A percentile compares a stretch with the other conserved stretches of the same genome.
Evolutionary conservation across 345 rosid genomes (phyloP).

Genomic region (Dipteronia sinensis): DNA sequence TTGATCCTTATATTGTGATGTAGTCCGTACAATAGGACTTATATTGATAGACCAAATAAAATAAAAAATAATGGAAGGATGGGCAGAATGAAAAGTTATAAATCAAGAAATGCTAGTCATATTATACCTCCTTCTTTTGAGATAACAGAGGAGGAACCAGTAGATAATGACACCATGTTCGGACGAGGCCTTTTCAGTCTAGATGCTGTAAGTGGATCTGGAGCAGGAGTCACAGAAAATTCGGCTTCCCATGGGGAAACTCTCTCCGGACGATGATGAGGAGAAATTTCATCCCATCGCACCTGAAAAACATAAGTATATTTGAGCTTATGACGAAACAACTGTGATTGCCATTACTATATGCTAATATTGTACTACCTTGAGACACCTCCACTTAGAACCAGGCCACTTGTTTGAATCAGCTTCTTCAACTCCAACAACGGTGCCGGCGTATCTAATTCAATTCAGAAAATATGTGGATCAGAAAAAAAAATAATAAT

Average conservation of each 20-base stretch:
- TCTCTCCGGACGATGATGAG: constrained; percentile 46
- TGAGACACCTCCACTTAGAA: constrained; percentile 67
- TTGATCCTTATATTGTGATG: no score
- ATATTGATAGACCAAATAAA: background rate
- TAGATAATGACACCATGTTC: constrained; percentile 33
- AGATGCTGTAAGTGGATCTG: constrained; percentile 36
- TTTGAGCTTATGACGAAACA: background rate
- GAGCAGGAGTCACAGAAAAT: constrained; percentile 42
- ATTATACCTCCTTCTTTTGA: constrained; percentile 49
- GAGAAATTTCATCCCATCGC: constrained; percentile 59
- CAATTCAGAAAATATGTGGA: constrained; percentile 3
- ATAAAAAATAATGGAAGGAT: background rate
- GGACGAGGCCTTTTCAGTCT: constrained; percentile 50
- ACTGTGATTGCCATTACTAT: background rate
- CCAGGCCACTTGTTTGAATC: constrained; percentile 51
- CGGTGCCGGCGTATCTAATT: constrained; percentile 52
- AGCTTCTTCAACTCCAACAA: constrained; percentile 55
- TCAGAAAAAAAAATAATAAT: background rate
- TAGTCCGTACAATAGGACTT: constrained; percentile 17
- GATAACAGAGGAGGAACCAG: constrained; percentile 40
- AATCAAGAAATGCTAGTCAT: background rate
- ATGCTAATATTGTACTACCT: constrained; percentile 35
- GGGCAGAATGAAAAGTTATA: background rate
- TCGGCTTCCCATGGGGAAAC: constrained; percentile 65
- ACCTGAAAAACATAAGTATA: constrained; percentile 30